Base-by-base conservation (phyloP, 2,329 filamentous ascomycete genomes). In the Talaromyces sp. region DNA sequence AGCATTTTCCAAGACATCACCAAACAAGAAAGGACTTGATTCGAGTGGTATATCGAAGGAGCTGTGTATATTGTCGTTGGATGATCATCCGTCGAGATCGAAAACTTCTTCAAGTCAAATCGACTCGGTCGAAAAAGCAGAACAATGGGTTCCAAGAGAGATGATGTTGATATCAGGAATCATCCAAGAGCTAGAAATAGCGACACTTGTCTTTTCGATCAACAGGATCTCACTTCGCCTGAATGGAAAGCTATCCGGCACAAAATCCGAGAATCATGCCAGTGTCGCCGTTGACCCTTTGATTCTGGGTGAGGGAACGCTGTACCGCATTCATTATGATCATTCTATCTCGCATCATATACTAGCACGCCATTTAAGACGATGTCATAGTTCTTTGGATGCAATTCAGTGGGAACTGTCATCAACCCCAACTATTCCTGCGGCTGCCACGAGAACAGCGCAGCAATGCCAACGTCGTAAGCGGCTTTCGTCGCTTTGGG, bases 401-500 rank as follows among this genome's bases (percentile, higher is more conserved):
- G 63, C 56, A 8, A 43, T 65, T 25, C 31, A 43, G 22, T 17
- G 22, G 43, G 63, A 65, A 29, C n/a, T 65, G 15, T 56, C 53
- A 17, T 13, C 34, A 17, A 10, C 56, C 17, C 15, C 56, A 13
- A 19, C 36, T 1, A 8, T 56, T 27, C 10, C 19, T 13, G 6
- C 25, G 5, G 34, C 22, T 7, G 11, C 31, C 17, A 56, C 22
- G 10, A 61, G 22, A 13, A 19, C 34, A 11, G n/a, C 5, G 11
- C 22, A 65, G 47, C 27, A 45, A 36, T 22, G 17, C 34, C 3
- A 15, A 25, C 63, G 63, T 13, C 63, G 49, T 15, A 65, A 58
- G 36, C 51, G 63, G 36, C 63, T 65, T 6, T 60, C 63, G 5
- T 61, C 63, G 4, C 45, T 65, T 25, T 61, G 31, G 45, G 27